These are phyloP conservation scores for Zygoascus hellenicus DNA, from an alignment of 1,139 yeast genomes.

Conservation along the genomic window DNA sequence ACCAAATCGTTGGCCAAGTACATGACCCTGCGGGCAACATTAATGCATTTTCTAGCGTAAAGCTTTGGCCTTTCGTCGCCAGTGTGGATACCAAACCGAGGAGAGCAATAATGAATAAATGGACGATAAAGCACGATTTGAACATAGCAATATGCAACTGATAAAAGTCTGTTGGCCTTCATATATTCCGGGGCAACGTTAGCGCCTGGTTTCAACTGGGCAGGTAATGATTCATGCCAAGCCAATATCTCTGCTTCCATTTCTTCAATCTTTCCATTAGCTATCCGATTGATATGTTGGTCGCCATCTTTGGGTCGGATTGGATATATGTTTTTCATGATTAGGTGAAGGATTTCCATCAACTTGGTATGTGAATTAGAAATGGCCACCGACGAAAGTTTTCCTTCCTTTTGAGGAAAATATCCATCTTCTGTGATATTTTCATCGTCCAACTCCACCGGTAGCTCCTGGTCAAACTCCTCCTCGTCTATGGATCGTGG, in stretches of 20 bases:
- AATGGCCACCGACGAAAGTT: slow-evolving; percentile 68
- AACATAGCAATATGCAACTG: slow-evolving; percentile 74
- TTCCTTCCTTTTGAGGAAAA: slow-evolving; percentile 32
- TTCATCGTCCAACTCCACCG: slow-evolving; percentile 82
- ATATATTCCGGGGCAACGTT: slow-evolving; percentile 60
- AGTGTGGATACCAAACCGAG: slow-evolving; percentile 30
- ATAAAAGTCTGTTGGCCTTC: slow-evolving; percentile 71
- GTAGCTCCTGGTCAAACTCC: slow-evolving; percentile 85
- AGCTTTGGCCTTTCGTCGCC: slow-evolving; percentile 52
- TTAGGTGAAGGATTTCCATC: slow-evolving; percentile 52
- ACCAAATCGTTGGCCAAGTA: slow-evolving; percentile 80
- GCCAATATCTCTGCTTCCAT: slow-evolving; percentile 65
- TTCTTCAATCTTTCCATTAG: slow-evolving; percentile 61
- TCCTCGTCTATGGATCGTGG: slow-evolving; percentile 65
- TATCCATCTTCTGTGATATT: slow-evolving; percentile 63
- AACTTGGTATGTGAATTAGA: slow-evolving; percentile 82
- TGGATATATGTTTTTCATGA: slow-evolving; percentile 54
- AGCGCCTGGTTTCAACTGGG: slow-evolving; percentile 64
- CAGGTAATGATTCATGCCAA: slow-evolving; percentile 73
- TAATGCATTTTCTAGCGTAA: slow-evolving; percentile 78
- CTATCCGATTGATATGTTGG: slow-evolving; percentile 23
- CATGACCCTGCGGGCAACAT: slow-evolving; percentile 79
- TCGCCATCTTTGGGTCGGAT: slow-evolving; percentile 35
- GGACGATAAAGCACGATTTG: slow-evolving; percentile 86
- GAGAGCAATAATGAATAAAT: slow-evolving; percentile 73